Percentiles rank a stretch among this genome's conserved stretches.
Conservation (phyloP, 139 green algal species). For the Micromonas commoda region DNA sequence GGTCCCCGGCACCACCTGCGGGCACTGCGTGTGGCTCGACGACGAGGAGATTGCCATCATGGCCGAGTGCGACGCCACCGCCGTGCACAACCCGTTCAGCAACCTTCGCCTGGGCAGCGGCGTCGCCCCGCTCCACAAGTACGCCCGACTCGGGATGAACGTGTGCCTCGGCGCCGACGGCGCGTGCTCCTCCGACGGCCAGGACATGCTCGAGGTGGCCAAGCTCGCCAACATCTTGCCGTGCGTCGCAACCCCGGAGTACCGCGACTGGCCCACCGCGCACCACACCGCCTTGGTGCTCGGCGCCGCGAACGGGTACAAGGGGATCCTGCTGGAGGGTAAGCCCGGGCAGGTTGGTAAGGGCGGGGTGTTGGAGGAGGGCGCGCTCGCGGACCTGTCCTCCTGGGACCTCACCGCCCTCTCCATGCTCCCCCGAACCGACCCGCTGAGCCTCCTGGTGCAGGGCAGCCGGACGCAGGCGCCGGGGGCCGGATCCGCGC, state of each 20-base stretch:
- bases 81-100: conserved; percentile 35
- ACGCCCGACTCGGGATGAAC: conserved; percentile 28
- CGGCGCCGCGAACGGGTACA: conserved; percentile 25
- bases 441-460: conserved; percentile 3
- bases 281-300: conserved; percentile 24
- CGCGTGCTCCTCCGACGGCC: conserved; percentile 32
- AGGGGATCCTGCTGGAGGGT: conserved; percentile 10
- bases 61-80: conserved; percentile 25
- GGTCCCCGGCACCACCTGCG: conserved; percentile 27
- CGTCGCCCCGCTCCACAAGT: conserved; percentile 28
- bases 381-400: conserved; percentile 23
- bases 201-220: conserved; percentile 34
- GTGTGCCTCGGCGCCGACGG: conserved; percentile 35
- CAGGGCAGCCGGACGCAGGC: conserved; percentile 13
- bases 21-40: conserved; percentile 33
- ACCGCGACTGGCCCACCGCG: conserved; percentile 31
- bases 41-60: conserved; percentile 38
- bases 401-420: conserved; percentile 12
- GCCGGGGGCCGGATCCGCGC: not conserved
- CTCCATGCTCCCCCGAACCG: not conserved
- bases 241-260: conserved; percentile 32
- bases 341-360: too few species aligned
- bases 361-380: conserved; percentile 17
- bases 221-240: conserved; percentile 31
- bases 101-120: conserved; percentile 34